phyloP scores from a whole-genome alignment of 176 grass and related monocot species.

The Guadua angustifolia region DNA sequence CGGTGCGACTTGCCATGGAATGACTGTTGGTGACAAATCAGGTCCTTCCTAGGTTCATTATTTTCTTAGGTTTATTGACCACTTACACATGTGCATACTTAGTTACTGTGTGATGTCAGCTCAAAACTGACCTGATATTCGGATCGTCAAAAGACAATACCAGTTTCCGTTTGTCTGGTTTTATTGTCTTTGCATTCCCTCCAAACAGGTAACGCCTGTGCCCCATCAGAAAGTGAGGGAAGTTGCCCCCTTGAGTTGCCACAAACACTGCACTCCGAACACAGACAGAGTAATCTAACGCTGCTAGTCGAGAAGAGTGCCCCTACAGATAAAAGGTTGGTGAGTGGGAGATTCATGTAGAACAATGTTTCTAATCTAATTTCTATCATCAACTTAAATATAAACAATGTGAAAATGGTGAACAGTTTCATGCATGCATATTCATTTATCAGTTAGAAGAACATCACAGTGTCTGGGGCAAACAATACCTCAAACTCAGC shows the following conservation, averaged over 20 bases:
- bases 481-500: constrained; percentile 73
- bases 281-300: constrained; percentile 81
- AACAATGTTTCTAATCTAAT: not conserved
- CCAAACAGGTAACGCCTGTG: constrained; percentile 77
- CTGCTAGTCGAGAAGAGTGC: constrained; percentile 81
- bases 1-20: not conserved
- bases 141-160: constrained; percentile 87
- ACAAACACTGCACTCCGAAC: constrained; percentile 82
- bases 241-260: constrained; percentile 96
- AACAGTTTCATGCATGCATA: constrained; percentile 24
- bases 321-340: constrained; percentile 51
- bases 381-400: not conserved
- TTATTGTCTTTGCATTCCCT: constrained; percentile 86
- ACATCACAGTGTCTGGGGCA: not conserved
- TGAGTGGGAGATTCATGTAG: constrained; percentile 22
- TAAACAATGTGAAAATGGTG: constrained; percentile 4
- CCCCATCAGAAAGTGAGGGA: constrained; percentile 93
- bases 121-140: constrained; percentile 68
- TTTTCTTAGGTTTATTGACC: not conserved
- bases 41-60: not conserved
- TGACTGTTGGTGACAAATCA: not conserved
- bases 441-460: constrained; percentile 4
- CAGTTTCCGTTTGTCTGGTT: constrained; percentile 84
- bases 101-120: constrained; percentile 3
- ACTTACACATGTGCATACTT: not conserved